Evolutionary conservation across 345 rosid species (phyloP).

Genomic region (Corchorus olitorius): DNA sequence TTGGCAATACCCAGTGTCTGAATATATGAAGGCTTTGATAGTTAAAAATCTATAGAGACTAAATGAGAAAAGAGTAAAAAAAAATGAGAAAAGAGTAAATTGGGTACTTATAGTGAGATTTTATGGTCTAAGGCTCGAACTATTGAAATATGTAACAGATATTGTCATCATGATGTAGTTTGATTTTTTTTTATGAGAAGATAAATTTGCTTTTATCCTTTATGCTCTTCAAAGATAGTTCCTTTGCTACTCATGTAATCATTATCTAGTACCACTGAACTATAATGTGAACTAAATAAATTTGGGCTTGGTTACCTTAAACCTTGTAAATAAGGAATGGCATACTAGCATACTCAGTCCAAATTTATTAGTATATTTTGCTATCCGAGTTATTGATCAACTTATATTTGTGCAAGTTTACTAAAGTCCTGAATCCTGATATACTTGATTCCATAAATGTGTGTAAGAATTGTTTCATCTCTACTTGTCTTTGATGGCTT

Average conservation of each 20-base stretch:
- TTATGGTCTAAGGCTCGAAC: neutral
- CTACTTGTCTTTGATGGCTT: slow-evolving; percentile 3
- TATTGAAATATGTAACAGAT: neutral
- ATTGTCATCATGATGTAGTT: neutral
- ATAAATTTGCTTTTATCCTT: neutral
- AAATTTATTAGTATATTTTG: neutral
- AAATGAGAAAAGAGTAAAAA: neutral
- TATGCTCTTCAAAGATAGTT: neutral
- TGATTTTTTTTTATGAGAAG: neutral
- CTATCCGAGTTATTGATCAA: neutral
- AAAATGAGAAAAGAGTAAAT: neutral
- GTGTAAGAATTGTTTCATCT: neutral
- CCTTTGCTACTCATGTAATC: neutral
- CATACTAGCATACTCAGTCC: neutral
- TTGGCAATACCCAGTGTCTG: neutral
- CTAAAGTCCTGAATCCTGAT: slow-evolving; percentile 9
- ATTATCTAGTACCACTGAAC: neutral
- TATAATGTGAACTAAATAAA: neutral
- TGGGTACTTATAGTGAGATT: neutral
- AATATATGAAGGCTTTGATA: neutral
- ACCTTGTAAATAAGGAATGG: neutral
- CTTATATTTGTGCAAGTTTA: neutral
- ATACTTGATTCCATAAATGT: neutral
- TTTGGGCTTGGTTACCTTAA: slow-evolving; percentile 1
- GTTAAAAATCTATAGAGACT: neutral